Evolutionary conservation across 2,329 filamentous ascomycete species (phyloP).

Genomic region (Claviceps pazoutovae): DNA sequence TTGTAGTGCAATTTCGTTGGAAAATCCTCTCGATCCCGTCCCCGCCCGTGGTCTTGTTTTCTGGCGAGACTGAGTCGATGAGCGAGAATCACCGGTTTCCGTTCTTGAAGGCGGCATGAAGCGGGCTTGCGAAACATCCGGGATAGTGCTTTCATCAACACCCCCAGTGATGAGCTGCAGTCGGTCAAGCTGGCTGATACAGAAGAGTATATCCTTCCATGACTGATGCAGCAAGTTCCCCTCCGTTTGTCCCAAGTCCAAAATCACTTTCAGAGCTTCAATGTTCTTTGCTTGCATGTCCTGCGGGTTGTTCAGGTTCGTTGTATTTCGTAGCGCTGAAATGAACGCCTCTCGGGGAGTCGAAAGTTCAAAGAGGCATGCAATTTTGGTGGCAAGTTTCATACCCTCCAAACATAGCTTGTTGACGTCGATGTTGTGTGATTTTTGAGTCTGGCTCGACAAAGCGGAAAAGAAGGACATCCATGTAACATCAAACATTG

Average conservation of each 20-base stretch:
- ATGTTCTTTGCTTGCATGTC: constrained; percentile 96
- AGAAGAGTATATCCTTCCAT: constrained; percentile 91
- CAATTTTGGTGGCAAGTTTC: constrained; percentile 83
- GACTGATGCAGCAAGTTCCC: constrained; percentile 80
- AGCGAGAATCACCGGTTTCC: constrained; percentile 43
- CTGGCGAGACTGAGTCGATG: constrained; percentile 47
- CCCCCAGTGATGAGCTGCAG: constrained; percentile 91
- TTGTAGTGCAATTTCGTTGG: constrained; percentile 74
- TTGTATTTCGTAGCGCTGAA: constrained; percentile 80
- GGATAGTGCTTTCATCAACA: constrained; percentile 82
- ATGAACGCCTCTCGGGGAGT: constrained; percentile 94
- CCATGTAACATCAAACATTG: constrained; percentile 98
- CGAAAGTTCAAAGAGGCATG: constrained; percentile 82
- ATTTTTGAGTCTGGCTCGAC: constrained; percentile 85
- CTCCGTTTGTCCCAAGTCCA: constrained; percentile 86
- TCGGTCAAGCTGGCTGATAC: constrained; percentile 87
- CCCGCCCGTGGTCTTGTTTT: constrained; percentile 36
- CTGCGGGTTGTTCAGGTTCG: constrained; percentile 87
- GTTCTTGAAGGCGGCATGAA: constrained; percentile 48
- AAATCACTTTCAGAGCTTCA: constrained; percentile 78
- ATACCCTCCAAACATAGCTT: constrained; percentile 89
- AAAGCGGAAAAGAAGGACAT: constrained; percentile 97
- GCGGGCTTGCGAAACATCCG: constrained; percentile 77
- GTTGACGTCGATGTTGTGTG: constrained; percentile 83
- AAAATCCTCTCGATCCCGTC: constrained; percentile 50